Evolutionary conservation across 176 grass and related monocot species (phyloP).

Genomic region (Triticum monococcum): DNA sequence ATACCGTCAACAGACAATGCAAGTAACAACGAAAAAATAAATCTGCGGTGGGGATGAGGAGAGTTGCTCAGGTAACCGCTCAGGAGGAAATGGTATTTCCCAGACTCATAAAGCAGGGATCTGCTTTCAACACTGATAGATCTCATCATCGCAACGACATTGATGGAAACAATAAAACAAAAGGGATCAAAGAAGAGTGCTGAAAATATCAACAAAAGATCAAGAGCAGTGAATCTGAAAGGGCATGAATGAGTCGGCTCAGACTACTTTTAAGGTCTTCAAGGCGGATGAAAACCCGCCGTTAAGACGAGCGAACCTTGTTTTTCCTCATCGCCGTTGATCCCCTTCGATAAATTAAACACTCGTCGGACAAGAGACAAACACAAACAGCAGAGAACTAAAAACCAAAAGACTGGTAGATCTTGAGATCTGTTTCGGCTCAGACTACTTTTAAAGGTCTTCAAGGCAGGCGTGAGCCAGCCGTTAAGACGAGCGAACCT

Average conservation of each 20-base stretch:
- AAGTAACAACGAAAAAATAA: too few species aligned
- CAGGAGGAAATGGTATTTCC: slow-evolving; percentile 68
- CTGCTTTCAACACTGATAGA: slow-evolving; percentile 18
- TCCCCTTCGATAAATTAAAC: too few species aligned
- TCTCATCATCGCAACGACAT: slow-evolving; percentile 39
- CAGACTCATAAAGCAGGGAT: slow-evolving; percentile 35
- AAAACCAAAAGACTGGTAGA: not conserved
- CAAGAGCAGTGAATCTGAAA: too few species aligned
- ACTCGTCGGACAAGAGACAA: not conserved
- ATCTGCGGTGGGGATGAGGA: not conserved
- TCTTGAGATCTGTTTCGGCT: not conserved
- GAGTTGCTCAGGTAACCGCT: slow-evolving; percentile 87
- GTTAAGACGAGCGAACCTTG: slow-evolving; percentile 49
- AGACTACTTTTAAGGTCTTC: slow-evolving; percentile 35
- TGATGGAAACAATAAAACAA: too few species aligned
- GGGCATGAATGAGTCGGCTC: not conserved
- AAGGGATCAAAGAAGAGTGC: not conserved
- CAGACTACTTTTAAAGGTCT: slow-evolving; percentile 38
- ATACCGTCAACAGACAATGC: too few species aligned
- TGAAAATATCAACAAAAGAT: not conserved
- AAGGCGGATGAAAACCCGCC: slow-evolving; percentile 15
- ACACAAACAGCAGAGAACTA: not conserved
- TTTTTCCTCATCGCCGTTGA: slow-evolving; percentile 28
- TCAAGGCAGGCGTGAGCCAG: not conserved
- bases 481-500: slow-evolving; percentile 54